Conservation (phyloP, 345 rosid species). For the Pistacia atlantica region DNA sequence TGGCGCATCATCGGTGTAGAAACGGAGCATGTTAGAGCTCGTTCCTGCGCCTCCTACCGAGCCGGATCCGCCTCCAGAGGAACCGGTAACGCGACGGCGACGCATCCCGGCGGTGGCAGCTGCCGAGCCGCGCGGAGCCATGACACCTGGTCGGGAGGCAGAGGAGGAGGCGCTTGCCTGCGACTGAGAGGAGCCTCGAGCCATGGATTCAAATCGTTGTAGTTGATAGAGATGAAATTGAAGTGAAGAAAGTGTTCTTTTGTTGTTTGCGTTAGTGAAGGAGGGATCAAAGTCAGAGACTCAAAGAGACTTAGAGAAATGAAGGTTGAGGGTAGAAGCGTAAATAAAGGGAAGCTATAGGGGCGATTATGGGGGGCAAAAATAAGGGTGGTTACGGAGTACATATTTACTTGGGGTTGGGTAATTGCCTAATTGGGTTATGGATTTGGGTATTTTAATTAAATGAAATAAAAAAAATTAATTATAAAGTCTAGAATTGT, state of each 20-base stretch:
- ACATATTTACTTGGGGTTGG: background rate
- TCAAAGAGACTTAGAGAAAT: background rate
- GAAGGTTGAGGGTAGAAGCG: background rate
- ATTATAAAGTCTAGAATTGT: no score
- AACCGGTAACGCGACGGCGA: slow-evolving; percentile 66
- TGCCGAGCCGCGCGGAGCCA: slow-evolving; percentile 87
- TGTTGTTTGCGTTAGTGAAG: background rate
- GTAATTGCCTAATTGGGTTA: no score
- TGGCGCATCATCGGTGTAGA: slow-evolving; percentile 96
- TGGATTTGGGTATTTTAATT: no score
- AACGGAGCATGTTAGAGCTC: slow-evolving; percentile 78
- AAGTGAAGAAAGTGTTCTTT: background rate
- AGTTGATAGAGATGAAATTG: background rate
- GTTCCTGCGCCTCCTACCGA: slow-evolving; percentile 35
- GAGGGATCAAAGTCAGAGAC: background rate
- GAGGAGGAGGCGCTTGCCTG: slow-evolving; percentile 60
- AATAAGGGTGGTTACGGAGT: background rate
- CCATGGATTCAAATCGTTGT: slow-evolving; percentile 44
- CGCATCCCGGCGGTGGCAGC: slow-evolving; percentile 95
- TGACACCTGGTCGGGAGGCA: slow-evolving; percentile 65
- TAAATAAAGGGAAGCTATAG: slow-evolving; percentile 10
- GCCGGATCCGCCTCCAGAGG: slow-evolving; percentile 36
- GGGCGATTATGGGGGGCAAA: background rate
- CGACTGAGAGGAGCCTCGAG: slow-evolving; percentile 83
- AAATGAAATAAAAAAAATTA: no score